These are phyloP conservation scores for Yamadazyma siamensis DNA, from an alignment of 1,139 yeast species.

Conservation along the genomic window DNA sequence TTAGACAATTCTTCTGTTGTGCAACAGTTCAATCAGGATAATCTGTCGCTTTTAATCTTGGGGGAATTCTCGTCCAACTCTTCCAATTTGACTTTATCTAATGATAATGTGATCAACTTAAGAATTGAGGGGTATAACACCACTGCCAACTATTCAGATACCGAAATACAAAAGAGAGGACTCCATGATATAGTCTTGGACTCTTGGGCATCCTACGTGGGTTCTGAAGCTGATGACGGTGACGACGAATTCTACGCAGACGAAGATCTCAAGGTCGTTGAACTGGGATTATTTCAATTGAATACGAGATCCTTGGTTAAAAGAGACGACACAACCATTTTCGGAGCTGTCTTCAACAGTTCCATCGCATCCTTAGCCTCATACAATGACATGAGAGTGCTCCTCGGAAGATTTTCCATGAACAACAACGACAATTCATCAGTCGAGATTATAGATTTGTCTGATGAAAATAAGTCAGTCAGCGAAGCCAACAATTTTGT, in stretches of 20 bases:
- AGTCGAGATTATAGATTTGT: conserved; percentile 23
- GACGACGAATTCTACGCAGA: conserved; percentile 5
- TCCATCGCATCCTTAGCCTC: conserved; percentile 23
- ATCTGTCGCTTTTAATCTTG: conserved; percentile 26
- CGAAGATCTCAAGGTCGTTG: background rate
- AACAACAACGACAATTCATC: conserved; percentile 17
- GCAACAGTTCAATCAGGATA: conserved; percentile 22
- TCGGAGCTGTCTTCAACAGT: conserved; percentile 31
- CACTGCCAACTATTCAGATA: conserved; percentile 29
- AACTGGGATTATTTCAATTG: too few relatives aligned
- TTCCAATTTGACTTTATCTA: conserved; percentile 25
- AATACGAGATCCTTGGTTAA: conserved; percentile 9
- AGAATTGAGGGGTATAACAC: conserved; percentile 27
- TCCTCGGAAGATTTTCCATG: conserved; percentile 33
- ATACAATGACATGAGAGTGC: conserved; percentile 21
- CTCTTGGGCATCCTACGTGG: background rate
- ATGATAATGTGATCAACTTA: conserved; percentile 26
- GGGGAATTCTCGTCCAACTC: conserved; percentile 51
- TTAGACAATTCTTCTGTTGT: conserved; percentile 44
- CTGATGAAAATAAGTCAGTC: conserved; percentile 26
- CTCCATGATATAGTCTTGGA: background rate
- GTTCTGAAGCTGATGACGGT: conserved; percentile 1
- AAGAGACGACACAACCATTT: conserved; percentile 19
- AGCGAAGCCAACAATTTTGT: conserved; percentile 35
- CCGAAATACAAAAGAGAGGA: conserved; percentile 9